Evolutionary conservation across 768 basidiomycete genomes (phyloP), one percentile per base, ranked within the genome.

Genomic region (Pleurotus sapidus): DNA sequence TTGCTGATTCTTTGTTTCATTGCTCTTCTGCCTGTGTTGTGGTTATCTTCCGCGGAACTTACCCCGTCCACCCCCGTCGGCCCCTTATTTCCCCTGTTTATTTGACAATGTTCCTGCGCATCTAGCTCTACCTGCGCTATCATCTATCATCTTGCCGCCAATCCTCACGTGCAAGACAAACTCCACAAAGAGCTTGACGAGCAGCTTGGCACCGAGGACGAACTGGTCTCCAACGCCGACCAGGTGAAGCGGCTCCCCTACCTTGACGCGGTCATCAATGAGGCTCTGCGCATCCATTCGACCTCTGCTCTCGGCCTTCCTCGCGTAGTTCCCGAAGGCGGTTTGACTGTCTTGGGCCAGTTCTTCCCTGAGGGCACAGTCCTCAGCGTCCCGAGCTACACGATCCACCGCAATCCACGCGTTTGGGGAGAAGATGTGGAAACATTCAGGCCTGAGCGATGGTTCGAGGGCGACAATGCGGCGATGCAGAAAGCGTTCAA

Each of bases 61-160:
- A 18, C 23, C 18, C 4, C 39, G 51, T 54, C 51, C 51, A 40
- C 2, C 18, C 38, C 51, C 51, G n/a, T 54, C 39, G 51, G 51
- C 39, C 51, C 24, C 37, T 38, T 23, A n/a, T 30, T 18, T 42
- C 18, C 15, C 39, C n/a, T 24, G 39, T 18, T 37, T 38, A n/a
- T 43, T 14, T 8, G 8, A 17, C 39, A 23, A 34, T 42, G 49
- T 24, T 45, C 40, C 18, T n/a, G 51, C 39, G 39, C 23, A 17
- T 50, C 17, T 23, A 93, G 91, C 74, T 94, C 93, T 15, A 91
- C 91, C 4, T 94, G 92, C 63, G 93, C 93, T 9, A 93, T 95
- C 66, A 79, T 91, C 20, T 94, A 92, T 74, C 82, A 93, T 67
- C 81, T 97, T 58, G 89, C 91, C 4, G 72, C 74, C 23, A 82